Conservation (phyloP, 2,329 filamentous ascomycete species). For the Fusarium sp. region DNA sequence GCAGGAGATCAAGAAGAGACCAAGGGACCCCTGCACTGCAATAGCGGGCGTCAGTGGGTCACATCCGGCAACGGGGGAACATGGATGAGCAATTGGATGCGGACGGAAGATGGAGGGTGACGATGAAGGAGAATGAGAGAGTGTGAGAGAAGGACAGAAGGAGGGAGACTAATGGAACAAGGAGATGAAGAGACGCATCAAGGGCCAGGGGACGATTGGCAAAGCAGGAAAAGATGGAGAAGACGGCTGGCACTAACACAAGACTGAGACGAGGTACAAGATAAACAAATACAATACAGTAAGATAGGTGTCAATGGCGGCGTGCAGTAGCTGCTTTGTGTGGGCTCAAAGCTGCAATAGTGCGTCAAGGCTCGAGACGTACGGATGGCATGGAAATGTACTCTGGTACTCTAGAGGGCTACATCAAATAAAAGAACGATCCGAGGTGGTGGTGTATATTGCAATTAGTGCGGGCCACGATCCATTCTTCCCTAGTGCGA, state of each 20-base stretch:
- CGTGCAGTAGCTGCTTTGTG: conserved; percentile 24
- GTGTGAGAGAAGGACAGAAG: conserved; percentile 3
- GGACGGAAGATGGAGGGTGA: conserved; percentile 21
- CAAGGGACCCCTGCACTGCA: conserved; percentile 38
- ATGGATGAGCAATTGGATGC: conserved; percentile 22
- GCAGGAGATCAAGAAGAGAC: conserved; percentile 39
- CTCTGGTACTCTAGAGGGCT: background rate
- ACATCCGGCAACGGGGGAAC: conserved; percentile 25
- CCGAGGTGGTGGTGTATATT: conserved; percentile 28
- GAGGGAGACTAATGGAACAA: conserved; percentile 27
- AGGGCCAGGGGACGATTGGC: conserved; percentile 31
- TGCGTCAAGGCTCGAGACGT: conserved; percentile 12
- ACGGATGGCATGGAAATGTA: conserved; percentile 10
- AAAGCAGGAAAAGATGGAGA: conserved; percentile 35
- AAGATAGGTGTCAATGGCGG: conserved; percentile 25
- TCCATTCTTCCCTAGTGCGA: conserved; percentile 22
- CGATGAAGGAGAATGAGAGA: conserved; percentile 9
- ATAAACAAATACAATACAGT: conserved; percentile 12
- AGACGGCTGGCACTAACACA: conserved; percentile 40
- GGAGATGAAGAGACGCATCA: conserved; percentile 32
- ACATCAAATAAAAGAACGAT: conserved; percentile 17
- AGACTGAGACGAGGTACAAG: conserved; percentile 29
- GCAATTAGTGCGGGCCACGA: conserved; percentile 16
- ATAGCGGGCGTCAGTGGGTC: conserved; percentile 41
- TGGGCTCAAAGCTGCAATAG: conserved; percentile 20